Base-by-base conservation (phyloP, 192 early-diverging fungal genomes). In the Gorgonomyces haynaldii region DNA sequence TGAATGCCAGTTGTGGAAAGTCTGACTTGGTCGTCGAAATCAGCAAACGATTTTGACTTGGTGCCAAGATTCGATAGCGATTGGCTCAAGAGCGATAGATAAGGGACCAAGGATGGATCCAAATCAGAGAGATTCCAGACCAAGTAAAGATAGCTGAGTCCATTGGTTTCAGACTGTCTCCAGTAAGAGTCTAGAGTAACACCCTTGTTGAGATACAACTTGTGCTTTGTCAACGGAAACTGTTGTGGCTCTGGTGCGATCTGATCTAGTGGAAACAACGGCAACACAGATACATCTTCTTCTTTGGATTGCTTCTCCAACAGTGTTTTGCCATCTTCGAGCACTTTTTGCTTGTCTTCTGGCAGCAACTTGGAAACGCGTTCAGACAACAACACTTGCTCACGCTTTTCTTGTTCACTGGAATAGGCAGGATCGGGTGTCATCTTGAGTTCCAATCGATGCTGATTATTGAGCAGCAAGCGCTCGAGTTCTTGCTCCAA, bases 21-120 rank as follows among this genome's bases (percentile, higher is more conserved):
- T 16, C 88, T 70, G 44, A 95, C 84, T 0, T 87, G 79, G 20
- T 93, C 86, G 45, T 93, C 89, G 22, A 97, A 79, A 13, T 81
- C 81, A 9, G 82, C 67, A 71, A 95, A 87, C 7, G 50, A 27
- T 15, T 58, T 58, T 8, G 30, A 30, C 15, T 50, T 41, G 24
- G 74, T 76, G 8, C 69, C 70, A 3, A 76, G 52, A 19, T 54
- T 31, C 3, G 58, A 54, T 9, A 76, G 36, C 3, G 71, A 54
- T 41, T 55, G 21, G 26, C 28, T 40, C 20, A 64, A 43, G 10
- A 64, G 17, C 12, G 57, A 41, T 1, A 60, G 10, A 32, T 57
- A 34, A 19, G 34, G 34, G 16, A 56, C 16, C 19, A 58, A 45
- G 5, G 47, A 38, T 5, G 45, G n/a, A 37, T 17, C 21, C 30